A percentile compares a stretch with the other conserved stretches of the same genome.
Evolutionary conservation across 2,329 filamentous ascomycete species (phyloP).

Genomic region (Fusarium verrucosum): DNA sequence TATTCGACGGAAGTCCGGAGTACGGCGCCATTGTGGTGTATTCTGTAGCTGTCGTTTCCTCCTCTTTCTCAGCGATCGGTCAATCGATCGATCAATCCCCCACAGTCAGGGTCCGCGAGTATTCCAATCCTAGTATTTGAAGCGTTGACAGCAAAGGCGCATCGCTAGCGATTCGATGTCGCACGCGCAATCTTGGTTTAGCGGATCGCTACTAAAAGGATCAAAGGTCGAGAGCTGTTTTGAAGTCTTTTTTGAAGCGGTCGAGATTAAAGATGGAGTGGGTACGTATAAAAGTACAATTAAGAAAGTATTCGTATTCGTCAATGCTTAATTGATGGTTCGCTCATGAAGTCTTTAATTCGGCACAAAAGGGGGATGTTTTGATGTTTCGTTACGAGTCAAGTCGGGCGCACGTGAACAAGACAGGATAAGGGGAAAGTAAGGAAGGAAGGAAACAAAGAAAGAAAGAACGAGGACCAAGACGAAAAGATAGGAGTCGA

Average conservation of each 20-base stretch:
- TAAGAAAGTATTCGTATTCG: conserved; percentile 22
- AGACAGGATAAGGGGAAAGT: too few species aligned
- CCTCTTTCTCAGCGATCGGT: conserved; percentile 8
- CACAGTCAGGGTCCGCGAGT: conserved; percentile 4
- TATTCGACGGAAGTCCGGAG: conserved; percentile 55
- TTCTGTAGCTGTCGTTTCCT: conserved; percentile 4
- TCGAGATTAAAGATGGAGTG: conserved; percentile 29
- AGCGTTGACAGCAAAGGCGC: conserved; percentile 39
- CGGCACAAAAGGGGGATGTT: conserved; percentile 34
- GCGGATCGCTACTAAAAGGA: conserved; percentile 13
- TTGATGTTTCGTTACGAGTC: conserved; percentile 4
- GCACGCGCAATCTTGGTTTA: conserved; percentile 4
- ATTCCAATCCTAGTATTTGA: conserved; percentile 24
- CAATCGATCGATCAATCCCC: conserved; percentile 17
- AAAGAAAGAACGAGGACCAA: conserved; percentile 17
- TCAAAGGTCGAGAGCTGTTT: conserved; percentile 11
- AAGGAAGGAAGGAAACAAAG: too few species aligned
- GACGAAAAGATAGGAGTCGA: conserved; percentile 31
- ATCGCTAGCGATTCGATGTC: conserved; percentile 41
- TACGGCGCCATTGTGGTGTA: conserved; percentile 54
- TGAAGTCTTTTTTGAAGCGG: conserved; percentile 4
- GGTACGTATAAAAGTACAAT: conserved; percentile 12
- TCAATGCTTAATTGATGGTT: conserved; percentile 8
- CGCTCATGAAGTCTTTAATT: conserved; percentile 29
- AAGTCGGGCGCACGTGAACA: conserved; percentile 10